phyloP scores from a whole-genome alignment of 805 yeast species.

The Candida succiphila region DNA sequence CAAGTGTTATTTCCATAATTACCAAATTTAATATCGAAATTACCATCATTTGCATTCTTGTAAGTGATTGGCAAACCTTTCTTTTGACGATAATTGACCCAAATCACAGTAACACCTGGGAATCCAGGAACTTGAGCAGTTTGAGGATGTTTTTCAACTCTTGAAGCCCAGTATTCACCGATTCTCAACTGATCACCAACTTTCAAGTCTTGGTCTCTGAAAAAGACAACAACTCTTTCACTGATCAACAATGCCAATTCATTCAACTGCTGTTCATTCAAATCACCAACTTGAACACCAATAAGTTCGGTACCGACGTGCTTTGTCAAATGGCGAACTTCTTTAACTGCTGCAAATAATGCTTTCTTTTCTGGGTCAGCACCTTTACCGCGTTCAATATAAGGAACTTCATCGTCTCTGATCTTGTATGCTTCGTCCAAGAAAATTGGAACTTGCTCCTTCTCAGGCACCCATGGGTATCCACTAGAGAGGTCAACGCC shows the following conservation, averaged over 20 bases:
- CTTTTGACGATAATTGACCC: constrained; percentile 28
- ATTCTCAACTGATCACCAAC: constrained; percentile 35
- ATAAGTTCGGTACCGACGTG: constrained; percentile 40
- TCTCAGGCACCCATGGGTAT: constrained; percentile 29
- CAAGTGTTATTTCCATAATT: constrained; percentile 21
- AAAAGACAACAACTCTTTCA: constrained; percentile 42
- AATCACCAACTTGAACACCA: constrained; percentile 33
- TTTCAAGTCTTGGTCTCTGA: too few relatives aligned
- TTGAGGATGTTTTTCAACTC: constrained; percentile 29
- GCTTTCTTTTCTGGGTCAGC: too few relatives aligned
- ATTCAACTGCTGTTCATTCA: constrained; percentile 33
- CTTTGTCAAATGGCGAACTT: constrained; percentile 32
- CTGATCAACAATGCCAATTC: constrained; percentile 38
- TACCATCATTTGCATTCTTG: constrained; percentile 13
- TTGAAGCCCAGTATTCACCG: constrained; percentile 37
- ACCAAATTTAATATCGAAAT: constrained; percentile 11
- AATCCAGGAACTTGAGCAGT: constrained; percentile 24
- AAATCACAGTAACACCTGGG: constrained; percentile 29
- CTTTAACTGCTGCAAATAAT: constrained; percentile 29
- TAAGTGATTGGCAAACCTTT: constrained; percentile 11
- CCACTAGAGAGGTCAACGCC: constrained; percentile 29
- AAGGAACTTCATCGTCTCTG: constrained; percentile 25
- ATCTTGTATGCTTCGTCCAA: constrained; percentile 29
- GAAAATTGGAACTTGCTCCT: constrained; percentile 24
- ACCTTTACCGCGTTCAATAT: constrained; percentile 23